These are phyloP conservation scores for Tetradesmus lagerheimii DNA, from an alignment of 139 green algal species.

Conservation along the genomic window DNA sequence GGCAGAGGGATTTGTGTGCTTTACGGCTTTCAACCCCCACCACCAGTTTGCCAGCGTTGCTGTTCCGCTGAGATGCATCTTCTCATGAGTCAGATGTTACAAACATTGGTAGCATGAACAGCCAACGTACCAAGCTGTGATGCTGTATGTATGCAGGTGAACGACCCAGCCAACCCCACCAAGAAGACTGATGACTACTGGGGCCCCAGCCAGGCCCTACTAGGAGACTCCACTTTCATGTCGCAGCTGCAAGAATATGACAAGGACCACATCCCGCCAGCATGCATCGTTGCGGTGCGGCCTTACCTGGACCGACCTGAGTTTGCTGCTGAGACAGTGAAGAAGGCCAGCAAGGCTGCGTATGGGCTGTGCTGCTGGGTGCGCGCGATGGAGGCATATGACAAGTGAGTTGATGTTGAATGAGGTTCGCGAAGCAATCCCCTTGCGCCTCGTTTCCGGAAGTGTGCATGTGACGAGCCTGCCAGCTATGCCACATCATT, in stretches of 20 bases:
- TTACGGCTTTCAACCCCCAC: too few species aligned
- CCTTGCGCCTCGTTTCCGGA: too few species aligned
- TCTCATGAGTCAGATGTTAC: too few species aligned
- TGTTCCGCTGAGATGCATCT: too few species aligned
- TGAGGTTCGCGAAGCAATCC: too few species aligned
- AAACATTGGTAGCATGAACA: too few species aligned
- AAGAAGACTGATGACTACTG: slow-evolving; percentile 88
- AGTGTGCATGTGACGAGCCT: too few species aligned
- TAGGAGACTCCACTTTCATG: slow-evolving; percentile 73
- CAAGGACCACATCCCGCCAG: slow-evolving; percentile 62
- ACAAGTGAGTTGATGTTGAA: slow-evolving; percentile 63
- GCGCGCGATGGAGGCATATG: slow-evolving; percentile 85
- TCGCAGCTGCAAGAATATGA: slow-evolving; percentile 70
- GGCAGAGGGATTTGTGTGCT: too few species aligned
- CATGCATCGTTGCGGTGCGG: slow-evolving; percentile 49
- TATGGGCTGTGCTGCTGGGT: slow-evolving; percentile 85
- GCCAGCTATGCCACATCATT: too few species aligned
- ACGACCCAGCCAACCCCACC: slow-evolving; percentile 40
- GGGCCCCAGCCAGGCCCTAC: slow-evolving; percentile 73
- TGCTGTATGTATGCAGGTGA: slow-evolving; percentile 51
- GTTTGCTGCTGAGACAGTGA: slow-evolving; percentile 60
- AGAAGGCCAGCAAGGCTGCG: slow-evolving; percentile 73
- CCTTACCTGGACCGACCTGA: slow-evolving; percentile 71
- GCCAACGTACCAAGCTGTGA: too few species aligned
- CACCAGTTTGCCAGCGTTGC: too few species aligned